Percentiles rank a stretch among this genome's conserved stretches.
phyloP scores from a whole-genome alignment of 768 basidiomycete genomes.

The Pleurotus pulmonarius region DNA sequence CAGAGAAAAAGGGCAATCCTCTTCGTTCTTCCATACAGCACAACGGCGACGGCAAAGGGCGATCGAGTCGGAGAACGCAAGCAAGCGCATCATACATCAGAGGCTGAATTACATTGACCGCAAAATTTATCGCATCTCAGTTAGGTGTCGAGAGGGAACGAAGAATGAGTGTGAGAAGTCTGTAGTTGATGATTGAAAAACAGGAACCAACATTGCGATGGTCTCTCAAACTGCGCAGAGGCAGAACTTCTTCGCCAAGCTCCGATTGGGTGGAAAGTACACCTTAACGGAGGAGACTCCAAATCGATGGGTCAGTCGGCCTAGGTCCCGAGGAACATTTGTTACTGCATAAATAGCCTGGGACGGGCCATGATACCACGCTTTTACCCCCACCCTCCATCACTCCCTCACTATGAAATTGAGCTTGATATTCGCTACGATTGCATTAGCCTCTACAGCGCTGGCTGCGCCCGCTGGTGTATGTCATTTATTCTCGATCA shows the following conservation, averaged over 20 bases:
- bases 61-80: constrained; percentile 4
- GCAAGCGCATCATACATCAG: background rate
- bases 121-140: background rate
- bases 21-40: background rate
- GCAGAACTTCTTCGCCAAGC: constrained; percentile 4
- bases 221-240: constrained; percentile 7
- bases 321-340: constrained; percentile 9
- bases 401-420: constrained; percentile 1
- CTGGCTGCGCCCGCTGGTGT: background rate
- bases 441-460: background rate
- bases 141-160: background rate
- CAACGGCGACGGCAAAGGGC: background rate
- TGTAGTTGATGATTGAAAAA: background rate
- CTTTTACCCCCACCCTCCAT: background rate
- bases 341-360: constrained; percentile 7
- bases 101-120: background rate
- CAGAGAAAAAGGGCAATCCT: background rate
- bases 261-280: constrained; percentile 4
- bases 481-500: background rate
- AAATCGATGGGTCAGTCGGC: constrained; percentile 7
- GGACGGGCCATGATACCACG: background rate
- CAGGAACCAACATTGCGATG: constrained; percentile 7
- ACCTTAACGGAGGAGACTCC: constrained; percentile 7
- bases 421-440: background rate
- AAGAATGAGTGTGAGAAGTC: constrained; percentile 6